Conservation (phyloP, 495 filamentous ascomycete species). For the Penicillium canariense region DNA sequence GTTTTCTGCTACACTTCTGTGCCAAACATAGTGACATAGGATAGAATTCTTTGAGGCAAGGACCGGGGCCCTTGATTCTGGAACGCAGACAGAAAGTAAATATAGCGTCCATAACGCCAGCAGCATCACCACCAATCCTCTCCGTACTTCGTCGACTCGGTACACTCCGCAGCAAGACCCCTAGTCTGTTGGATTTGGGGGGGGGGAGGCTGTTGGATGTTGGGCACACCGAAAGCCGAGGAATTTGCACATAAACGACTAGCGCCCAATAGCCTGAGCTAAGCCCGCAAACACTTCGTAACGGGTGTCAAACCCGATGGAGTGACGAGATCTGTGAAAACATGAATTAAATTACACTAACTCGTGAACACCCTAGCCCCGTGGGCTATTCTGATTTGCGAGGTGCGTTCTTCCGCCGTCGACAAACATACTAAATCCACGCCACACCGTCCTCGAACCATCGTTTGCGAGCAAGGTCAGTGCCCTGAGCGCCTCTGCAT, state of each 20-base stretch:
- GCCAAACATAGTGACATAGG: slow-evolving; percentile 14
- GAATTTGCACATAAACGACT: neutral
- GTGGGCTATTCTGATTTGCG: neutral
- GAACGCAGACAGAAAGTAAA: neutral
- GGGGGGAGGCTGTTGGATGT: neutral
- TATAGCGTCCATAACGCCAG: neutral
- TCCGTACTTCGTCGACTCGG: neutral
- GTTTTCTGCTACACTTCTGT: slow-evolving; percentile 17
- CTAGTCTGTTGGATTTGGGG: neutral
- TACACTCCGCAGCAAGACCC: no score
- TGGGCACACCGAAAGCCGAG: neutral
- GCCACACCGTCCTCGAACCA: neutral
- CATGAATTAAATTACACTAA: neutral
- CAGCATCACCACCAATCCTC: neutral
- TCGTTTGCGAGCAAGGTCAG: neutral
- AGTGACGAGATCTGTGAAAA: neutral
- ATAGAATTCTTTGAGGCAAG: slow-evolving; percentile 5
- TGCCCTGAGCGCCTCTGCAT: neutral
- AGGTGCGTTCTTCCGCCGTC: neutral
- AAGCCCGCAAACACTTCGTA: slow-evolving; percentile 17
- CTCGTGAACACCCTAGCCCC: no score
- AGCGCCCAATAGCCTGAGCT: neutral
- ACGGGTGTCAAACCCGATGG: neutral
- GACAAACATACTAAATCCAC: neutral
- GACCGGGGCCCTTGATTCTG: neutral